Evolutionary conservation across 2,329 filamentous ascomycete species (phyloP).

Genomic region (Sporothrix luriei): DNA sequence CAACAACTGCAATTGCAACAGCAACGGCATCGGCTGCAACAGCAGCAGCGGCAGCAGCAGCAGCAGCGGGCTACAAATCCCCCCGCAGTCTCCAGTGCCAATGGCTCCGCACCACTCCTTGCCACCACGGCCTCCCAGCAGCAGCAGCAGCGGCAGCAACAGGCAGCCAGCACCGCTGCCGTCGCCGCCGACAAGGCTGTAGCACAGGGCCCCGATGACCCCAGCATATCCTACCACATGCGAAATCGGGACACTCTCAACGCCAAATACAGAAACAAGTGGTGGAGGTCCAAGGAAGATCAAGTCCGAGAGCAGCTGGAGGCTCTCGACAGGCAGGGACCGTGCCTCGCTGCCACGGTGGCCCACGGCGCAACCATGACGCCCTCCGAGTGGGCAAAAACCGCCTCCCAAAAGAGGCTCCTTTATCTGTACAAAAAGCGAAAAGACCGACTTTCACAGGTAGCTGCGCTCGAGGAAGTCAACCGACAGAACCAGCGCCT

Average conservation of each 20-base stretch:
- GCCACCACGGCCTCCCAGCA: neutral
- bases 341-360: neutral
- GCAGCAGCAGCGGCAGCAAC: neutral
- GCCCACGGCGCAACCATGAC: neutral
- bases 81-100: neutral
- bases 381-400: neutral
- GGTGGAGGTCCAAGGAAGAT: neutral
- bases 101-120: neutral
- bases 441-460: neutral
- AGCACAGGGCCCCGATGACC: neutral
- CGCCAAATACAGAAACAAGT: neutral
- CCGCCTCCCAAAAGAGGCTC: neutral
- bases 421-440: constrained; percentile 3
- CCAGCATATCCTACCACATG: neutral
- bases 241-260: neutral
- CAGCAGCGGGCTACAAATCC: neutral
- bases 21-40: constrained; percentile 18
- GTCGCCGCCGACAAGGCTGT: neutral
- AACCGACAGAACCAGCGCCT: neutral
- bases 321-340: neutral
- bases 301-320: neutral
- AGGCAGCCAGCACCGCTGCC: too few species aligned
- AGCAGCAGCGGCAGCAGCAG: neutral
- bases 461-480: constrained; percentile 5
- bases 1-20: neutral